Base-by-base conservation (phyloP, 139 green algal genomes). In the Tetradesmus obliquus region DNA sequence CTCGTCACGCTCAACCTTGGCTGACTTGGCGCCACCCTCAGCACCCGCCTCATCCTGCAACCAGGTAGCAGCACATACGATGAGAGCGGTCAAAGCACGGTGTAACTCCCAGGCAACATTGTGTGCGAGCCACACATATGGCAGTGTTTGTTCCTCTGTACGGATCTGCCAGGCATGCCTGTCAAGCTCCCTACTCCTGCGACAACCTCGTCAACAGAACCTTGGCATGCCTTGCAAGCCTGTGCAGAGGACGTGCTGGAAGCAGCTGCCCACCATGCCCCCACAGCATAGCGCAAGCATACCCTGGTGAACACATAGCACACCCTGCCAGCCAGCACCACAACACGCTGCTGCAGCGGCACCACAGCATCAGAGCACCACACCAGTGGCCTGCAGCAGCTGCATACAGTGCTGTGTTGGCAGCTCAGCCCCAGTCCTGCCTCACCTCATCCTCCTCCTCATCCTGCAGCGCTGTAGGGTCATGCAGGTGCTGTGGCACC, bases 1-100 rank as follows among this genome's bases (percentile, higher is more conserved):
- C 76, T 86, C 76, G 72, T 91, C 88, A 3, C 24, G 76, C 32
- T 86, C 88, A 10, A 5, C 7, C 55, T 91, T 91, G 3, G 55
- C 76, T 22, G 76, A 79, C 83, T 85, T 85, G 45, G 9, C 80
- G 17, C 24, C n/a, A 17, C 24, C 79, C 60, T 19, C 60, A 71
- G 8, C 60, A 1, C 1, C 72, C 76, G 20, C 22, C 76, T 76
- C 76, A 15, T 82, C 76, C 76, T 82, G 76, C 76, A 82, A 82
- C 22, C 76, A 82, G 76, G 2, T 24, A 19, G 76, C 76, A 82
- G 76, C n/a, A 82, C n/a, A 4, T 20, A 13, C 62, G 62, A 13
- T 72, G 32, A 45, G 32, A 1, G 32, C 32, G 32, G 32, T 45
- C 32, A 45, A 45, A 45, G 32, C 32, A 45, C 32, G 32, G 32